phyloP scores from a whole-genome alignment of 805 yeast species.

The Yamadazyma takamatsuzukensis region DNA sequence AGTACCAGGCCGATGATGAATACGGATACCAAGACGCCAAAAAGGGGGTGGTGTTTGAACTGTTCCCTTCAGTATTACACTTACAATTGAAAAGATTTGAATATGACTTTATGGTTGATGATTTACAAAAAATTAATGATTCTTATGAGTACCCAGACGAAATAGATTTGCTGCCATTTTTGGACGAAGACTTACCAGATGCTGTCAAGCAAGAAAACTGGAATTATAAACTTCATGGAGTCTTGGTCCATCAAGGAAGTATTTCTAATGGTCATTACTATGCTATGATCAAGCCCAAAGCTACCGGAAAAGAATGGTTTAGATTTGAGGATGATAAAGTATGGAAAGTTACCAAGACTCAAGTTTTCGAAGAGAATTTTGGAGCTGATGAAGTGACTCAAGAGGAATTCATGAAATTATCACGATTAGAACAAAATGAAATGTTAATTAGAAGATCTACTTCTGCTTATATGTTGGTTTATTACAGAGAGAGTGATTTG shows the following conservation, averaged over 20 bases:
- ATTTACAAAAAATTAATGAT: conserved; percentile 87
- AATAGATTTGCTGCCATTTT: conserved; percentile 74
- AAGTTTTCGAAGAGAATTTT: conserved; percentile 88
- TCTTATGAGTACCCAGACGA: conserved; percentile 83
- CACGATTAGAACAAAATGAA: conserved; percentile 59
- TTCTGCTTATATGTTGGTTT: conserved; percentile 96
- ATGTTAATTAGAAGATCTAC: conserved; percentile 74
- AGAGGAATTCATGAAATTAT: conserved; percentile 45
- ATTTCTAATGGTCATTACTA: conserved; percentile 95
- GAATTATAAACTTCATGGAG: conserved; percentile 86
- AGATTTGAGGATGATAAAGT: conserved; percentile 95
- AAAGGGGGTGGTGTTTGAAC: conserved; percentile 90
- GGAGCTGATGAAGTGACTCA: conserved; percentile 68
- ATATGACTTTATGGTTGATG: conserved; percentile 86
- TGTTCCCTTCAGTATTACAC: conserved; percentile 90
- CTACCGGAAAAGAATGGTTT: conserved; percentile 66
- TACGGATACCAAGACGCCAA: conserved; percentile 92
- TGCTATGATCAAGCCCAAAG: conserved; percentile 82
- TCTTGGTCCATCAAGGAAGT: conserved; percentile 93
- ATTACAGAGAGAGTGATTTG: conserved; percentile 63
- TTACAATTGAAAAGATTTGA: conserved; percentile 92
- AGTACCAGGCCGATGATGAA: conserved; percentile 83
- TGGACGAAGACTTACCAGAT: conserved; percentile 53
- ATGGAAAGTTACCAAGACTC: conserved; percentile 76
- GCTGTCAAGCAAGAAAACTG: conserved; percentile 52